These are phyloP conservation scores for Backusella morwellensis DNA, from an alignment of 192 early-diverging fungal genomes.

Conservation along the genomic window DNA sequence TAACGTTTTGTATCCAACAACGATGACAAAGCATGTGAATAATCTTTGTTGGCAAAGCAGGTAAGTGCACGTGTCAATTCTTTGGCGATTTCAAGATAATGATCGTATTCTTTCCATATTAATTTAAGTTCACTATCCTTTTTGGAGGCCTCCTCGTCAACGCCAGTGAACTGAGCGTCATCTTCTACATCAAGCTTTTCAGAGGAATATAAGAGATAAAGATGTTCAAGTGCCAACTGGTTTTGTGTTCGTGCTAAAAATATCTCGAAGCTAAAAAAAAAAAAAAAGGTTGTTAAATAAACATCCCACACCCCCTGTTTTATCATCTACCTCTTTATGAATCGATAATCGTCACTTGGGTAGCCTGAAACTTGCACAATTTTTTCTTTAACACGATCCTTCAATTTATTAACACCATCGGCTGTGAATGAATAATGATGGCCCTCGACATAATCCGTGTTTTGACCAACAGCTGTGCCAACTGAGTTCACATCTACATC, in stretches of 20 bases:
- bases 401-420: neutral
- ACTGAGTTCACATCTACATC: neutral
- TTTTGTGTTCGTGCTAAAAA: constrained; percentile 13
- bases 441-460: neutral
- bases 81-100: neutral
- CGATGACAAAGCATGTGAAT: constrained; percentile 6
- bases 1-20: constrained; percentile 21
- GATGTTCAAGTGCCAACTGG: neutral
- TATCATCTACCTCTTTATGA: no score
- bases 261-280: neutral
- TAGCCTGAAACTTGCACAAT: constrained; percentile 4
- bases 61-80: neutral
- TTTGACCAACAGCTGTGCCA: constrained; percentile 11
- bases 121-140: neutral
- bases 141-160: constrained; percentile 4
- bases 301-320: neutral
- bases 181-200: neutral
- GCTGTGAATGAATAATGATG: constrained; percentile 12
- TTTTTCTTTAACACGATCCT: constrained; percentile 4
- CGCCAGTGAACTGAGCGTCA: neutral
- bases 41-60: neutral
- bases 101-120: constrained; percentile 8
- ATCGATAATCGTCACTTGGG: neutral
- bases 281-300: neutral
- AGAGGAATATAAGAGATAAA: constrained; percentile 10